Evolutionary conservation across 1,284 basidiomycete species (phyloP).

Genomic region (Ustilago lituana): DNA sequence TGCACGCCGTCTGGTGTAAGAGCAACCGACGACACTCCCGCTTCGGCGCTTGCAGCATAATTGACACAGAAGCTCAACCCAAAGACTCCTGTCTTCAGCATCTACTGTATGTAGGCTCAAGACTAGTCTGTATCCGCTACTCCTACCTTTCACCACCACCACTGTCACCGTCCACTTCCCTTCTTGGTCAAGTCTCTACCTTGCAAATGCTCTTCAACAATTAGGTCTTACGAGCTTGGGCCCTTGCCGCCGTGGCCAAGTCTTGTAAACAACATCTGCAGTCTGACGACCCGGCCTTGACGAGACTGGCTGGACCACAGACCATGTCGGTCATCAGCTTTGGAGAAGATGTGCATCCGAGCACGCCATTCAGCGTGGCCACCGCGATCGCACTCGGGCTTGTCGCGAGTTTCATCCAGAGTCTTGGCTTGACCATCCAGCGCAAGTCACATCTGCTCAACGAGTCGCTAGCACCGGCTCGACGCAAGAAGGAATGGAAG

Average conservation of each 20-base stretch:
- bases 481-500: slow-evolving; percentile 55
- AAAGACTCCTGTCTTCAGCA: too few species aligned
- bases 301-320: too few species aligned
- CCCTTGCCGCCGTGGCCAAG: slow-evolving; percentile 7
- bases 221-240: slow-evolving; percentile 6
- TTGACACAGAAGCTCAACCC: neutral
- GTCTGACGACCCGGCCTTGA: too few species aligned
- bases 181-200: neutral
- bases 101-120: too few species aligned
- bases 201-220: slow-evolving; percentile 4
- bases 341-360: slow-evolving; percentile 6
- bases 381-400: slow-evolving; percentile 74
- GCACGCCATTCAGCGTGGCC: slow-evolving; percentile 49
- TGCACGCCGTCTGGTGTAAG: slow-evolving; percentile 13
- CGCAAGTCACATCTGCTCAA: slow-evolving; percentile 92
- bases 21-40: slow-evolving; percentile 6
- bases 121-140: too few species aligned
- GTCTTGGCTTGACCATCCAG: slow-evolving; percentile 88
- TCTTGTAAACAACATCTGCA: neutral
- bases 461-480: slow-evolving; percentile 74
- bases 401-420: slow-evolving; percentile 87
- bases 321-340: slow-evolving; percentile 10
- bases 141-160: too few species aligned
- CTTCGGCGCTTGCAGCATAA: slow-evolving; percentile 11
- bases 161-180: neutral